Evolutionary conservation across 2,329 filamentous ascomycete species (phyloP).

Genomic region (Pleomassaria siparia): DNA sequence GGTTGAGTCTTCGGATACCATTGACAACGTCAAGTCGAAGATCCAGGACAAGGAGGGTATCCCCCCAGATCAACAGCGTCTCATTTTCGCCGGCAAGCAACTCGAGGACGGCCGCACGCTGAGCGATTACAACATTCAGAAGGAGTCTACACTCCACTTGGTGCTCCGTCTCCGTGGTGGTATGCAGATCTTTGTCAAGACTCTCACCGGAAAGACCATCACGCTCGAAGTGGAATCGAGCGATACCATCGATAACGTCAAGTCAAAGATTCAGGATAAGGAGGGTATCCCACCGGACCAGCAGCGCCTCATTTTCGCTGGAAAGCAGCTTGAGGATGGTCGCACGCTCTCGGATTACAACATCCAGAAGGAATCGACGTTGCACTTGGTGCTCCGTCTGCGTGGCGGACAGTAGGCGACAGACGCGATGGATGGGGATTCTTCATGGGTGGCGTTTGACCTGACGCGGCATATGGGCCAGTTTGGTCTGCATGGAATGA

Average conservation of each 20-base stretch:
- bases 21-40: too few relatives aligned
- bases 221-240: slow-evolving; percentile 68
- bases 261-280: slow-evolving; percentile 97
- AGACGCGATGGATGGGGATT: slow-evolving; percentile 15
- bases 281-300: slow-evolving; percentile 96
- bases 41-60: too few relatives aligned
- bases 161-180: slow-evolving; percentile 72
- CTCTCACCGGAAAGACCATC: slow-evolving; percentile 64
- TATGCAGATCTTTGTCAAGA: slow-evolving; percentile 66
- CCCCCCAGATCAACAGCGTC: slow-evolving; percentile 59
- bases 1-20: slow-evolving; percentile 47
- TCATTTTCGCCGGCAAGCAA: slow-evolving; percentile 62
- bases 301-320: slow-evolving; percentile 93
- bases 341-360: slow-evolving; percentile 91
- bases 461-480: slow-evolving; percentile 21
- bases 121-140: slow-evolving; percentile 60
- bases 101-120: slow-evolving; percentile 60
- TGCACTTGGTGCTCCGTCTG: slow-evolving; percentile 85
- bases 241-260: slow-evolving; percentile 95
- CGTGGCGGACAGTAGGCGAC: slow-evolving; percentile 55
- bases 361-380: slow-evolving; percentile 89
- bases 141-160: slow-evolving; percentile 69
- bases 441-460: slow-evolving; percentile 36
- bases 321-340: slow-evolving; percentile 94
- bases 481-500: slow-evolving; percentile 15